These are phyloP conservation scores for Rubia yunnanensis DNA, from an alignment of 257 asterid genomes.

Conservation along the genomic window DNA sequence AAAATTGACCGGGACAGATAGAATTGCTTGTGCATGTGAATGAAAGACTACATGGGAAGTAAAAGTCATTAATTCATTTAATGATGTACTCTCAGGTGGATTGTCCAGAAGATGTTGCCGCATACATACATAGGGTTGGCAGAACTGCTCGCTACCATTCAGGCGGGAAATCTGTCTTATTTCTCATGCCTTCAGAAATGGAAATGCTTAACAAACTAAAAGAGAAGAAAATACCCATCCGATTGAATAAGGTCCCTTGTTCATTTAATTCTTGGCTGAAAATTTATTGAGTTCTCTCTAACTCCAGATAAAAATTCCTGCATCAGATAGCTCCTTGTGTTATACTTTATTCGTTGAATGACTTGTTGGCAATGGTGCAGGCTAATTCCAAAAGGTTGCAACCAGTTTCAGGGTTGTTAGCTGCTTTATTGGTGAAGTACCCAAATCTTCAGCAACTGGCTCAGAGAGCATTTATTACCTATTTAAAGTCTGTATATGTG, in stretches of 20 bases:
- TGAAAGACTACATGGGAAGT: neutral
- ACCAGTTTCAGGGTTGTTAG: conserved; percentile 69
- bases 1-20: neutral
- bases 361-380: conserved; percentile 27
- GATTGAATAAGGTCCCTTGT: conserved; percentile 45
- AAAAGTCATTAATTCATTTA: neutral
- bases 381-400: conserved; percentile 65
- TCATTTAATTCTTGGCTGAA: neutral
- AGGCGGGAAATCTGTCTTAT: conserved; percentile 74
- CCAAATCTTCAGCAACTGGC: conserved; percentile 68
- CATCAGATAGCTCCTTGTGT: neutral
- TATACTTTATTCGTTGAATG: neutral
- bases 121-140: conserved; percentile 96
- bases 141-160: conserved; percentile 96
- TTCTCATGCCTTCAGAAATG: conserved; percentile 74
- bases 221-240: conserved; percentile 75
- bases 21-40: conserved; percentile 8
- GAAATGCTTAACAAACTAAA: conserved; percentile 71
- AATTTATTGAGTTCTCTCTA: neutral
- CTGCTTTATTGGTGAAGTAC: conserved; percentile 74
- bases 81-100: conserved; percentile 50
- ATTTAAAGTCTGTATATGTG: conserved; percentile 69
- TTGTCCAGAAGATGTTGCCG: conserved; percentile 86
- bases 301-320: neutral
- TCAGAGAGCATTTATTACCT: conserved; percentile 81